Conservation (phyloP, 1,139 yeast genomes). For the Saccharomycopsis crataegensis region DNA sequence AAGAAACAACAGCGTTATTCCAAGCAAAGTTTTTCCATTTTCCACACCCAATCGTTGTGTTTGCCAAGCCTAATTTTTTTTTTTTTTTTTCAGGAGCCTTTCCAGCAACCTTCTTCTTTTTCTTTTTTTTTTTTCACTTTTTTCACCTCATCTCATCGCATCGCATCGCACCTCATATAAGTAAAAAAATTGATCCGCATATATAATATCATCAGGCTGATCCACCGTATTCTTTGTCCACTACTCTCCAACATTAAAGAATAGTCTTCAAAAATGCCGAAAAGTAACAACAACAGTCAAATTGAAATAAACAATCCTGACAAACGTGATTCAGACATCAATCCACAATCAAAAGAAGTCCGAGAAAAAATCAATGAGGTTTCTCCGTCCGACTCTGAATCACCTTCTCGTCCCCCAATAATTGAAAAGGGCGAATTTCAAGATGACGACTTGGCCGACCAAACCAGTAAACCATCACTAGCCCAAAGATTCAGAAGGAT, state of each 20-base stretch:
- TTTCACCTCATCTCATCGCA: not conserved
- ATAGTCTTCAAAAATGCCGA: no score
- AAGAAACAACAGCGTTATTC: not conserved
- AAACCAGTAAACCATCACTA: not conserved
- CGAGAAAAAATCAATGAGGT: not conserved
- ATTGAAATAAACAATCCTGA: no score
- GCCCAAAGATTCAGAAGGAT: slow-evolving; percentile 1
- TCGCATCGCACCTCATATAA: no score
- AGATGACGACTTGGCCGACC: not conserved
- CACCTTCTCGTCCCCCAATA: not conserved
- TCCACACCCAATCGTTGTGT: no score
- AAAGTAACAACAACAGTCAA: no score
- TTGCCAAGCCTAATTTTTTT: not conserved
- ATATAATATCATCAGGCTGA: no score
- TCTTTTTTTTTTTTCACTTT: not conserved
- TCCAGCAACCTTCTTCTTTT: not conserved
- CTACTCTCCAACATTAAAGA: no score
- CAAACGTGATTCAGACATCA: not conserved
- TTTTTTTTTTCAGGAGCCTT: not conserved
- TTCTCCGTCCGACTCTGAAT: not conserved
- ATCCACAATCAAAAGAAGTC: not conserved
- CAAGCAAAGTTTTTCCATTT: not conserved
- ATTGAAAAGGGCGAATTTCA: not conserved
- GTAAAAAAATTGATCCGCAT: no score
- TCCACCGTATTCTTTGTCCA: no score